These are phyloP conservation scores for Neonectria ditissima DNA, from an alignment of 2,329 filamentous ascomycete genomes.

Conservation along the genomic window DNA sequence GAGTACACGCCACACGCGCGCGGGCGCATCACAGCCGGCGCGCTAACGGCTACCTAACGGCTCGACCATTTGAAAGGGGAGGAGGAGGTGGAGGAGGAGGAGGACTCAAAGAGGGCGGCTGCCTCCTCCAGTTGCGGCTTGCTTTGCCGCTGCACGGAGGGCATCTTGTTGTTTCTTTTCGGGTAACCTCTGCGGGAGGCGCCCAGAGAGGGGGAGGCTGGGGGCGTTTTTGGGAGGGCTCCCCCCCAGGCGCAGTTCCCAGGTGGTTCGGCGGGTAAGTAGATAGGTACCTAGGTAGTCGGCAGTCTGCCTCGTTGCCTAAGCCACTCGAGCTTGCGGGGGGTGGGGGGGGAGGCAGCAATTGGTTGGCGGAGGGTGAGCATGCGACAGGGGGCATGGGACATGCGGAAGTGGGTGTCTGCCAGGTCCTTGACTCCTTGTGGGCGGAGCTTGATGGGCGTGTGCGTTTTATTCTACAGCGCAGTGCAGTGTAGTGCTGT, in stretches of 20 bases:
- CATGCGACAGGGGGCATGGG: background rate
- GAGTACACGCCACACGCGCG: constrained; percentile 26
- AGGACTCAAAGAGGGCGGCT: background rate
- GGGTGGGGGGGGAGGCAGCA: too few relatives aligned
- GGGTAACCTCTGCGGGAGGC: constrained; percentile 17
- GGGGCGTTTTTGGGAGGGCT: constrained; percentile 33
- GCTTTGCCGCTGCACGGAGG: background rate
- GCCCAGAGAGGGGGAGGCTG: background rate
- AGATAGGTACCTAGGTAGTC: too few relatives aligned
- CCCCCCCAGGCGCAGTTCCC: constrained; percentile 29
- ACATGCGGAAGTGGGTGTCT: constrained; percentile 6
- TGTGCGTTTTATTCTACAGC: too few relatives aligned
- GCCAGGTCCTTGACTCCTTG: too few relatives aligned
- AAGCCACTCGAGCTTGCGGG: constrained; percentile 38
- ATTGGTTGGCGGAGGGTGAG: constrained; percentile 28
- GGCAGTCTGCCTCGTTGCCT: constrained; percentile 48
- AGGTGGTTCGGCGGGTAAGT: constrained; percentile 25
- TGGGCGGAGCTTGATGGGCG: background rate
- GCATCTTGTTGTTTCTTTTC: background rate
- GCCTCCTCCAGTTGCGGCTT: background rate
- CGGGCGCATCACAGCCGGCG: constrained; percentile 16
- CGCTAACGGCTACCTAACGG: constrained; percentile 13
- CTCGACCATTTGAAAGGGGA: background rate
- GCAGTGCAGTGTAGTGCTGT: background rate
- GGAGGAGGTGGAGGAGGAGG: too few relatives aligned